Evolutionary conservation across 306 rosid species (phyloP), one percentile per base, ranked within the genome.

Genomic region (Cicer bijugum): DNA sequence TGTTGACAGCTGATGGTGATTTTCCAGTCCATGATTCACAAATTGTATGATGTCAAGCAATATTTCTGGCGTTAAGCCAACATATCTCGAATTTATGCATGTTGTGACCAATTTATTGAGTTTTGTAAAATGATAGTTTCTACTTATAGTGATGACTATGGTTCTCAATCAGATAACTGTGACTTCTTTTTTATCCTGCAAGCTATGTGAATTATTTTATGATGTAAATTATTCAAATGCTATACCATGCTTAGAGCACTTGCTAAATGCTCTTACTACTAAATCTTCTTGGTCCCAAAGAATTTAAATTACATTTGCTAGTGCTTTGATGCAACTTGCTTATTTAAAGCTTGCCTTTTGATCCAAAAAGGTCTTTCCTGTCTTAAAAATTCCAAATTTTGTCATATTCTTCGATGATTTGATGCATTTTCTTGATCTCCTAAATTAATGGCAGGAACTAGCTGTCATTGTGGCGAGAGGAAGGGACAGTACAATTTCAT

Each of bases 391-490:
- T 6, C 62, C 42, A 8, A 39, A 33, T 17, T 55, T 56, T 58
- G 45, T 70, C 70, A 19, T 46, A 61, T 53, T 51, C 19, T 59
- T 35, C 8, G 52, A 52, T 76, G 44, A 50, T 57, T 53, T 71
- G 64, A 69, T 69, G 62, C 12, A 68, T 46, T 73, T 50, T 68
- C 61, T 53, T 51, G 15, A 28, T 64, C n/a, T 39, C 57, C 20
- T 8, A 58, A 75, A 71, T 71, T 17, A 77, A 72, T 78, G 67
- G 67, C 81, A 93, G 98, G 98, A 93, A 78, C 80, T 93, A 71
- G 91, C 97, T 2, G 96, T 91, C 80, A 83, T 94, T 86, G 96
- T 91, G 48, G 92, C 85, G 3, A 89, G 97, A 82, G 96, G 96
- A 76, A 88, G 90, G 87, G 96, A 94, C 83, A 77, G 79, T 82